Evolutionary conservation across 2,329 filamentous ascomycete species (phyloP).

Genomic region (Ceratocystis alfenasii): DNA sequence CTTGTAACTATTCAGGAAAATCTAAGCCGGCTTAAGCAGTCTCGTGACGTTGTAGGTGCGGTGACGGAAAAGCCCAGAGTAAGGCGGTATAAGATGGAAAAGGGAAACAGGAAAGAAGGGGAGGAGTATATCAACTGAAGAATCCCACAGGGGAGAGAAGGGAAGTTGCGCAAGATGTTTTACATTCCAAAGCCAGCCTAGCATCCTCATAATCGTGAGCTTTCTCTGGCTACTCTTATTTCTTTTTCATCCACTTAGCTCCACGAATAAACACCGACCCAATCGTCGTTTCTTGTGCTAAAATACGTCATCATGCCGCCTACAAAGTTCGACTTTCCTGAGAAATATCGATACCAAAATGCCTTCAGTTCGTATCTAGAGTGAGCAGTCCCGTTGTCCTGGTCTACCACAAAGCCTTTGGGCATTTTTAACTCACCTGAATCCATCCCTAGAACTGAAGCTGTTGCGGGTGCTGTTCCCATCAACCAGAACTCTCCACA

Average conservation of each 20-base stretch:
- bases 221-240: not conserved
- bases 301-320: conserved; percentile 34
- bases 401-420: not conserved
- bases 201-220: too few species aligned
- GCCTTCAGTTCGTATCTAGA: conserved; percentile 69
- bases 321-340: conserved; percentile 37
- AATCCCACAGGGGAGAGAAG: not conserved
- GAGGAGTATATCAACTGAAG: not conserved
- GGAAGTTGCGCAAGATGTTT: too few species aligned
- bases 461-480: conserved; percentile 60
- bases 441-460: conserved; percentile 51
- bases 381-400: conserved; percentile 35
- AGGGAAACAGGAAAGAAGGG: not conserved
- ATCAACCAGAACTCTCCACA: conserved; percentile 71
- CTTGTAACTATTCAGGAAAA: not conserved
- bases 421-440: not conserved
- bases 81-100: not conserved
- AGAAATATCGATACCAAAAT: conserved; percentile 63
- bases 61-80: not conserved
- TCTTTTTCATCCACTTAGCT: not conserved
- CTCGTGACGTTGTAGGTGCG: too few species aligned
- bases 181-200: too few species aligned
- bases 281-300: not conserved
- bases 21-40: not conserved
- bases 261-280: not conserved